Conservation (phyloP, 2,329 filamentous ascomycete genomes). For the Coniochaeta prunicola region DNA sequence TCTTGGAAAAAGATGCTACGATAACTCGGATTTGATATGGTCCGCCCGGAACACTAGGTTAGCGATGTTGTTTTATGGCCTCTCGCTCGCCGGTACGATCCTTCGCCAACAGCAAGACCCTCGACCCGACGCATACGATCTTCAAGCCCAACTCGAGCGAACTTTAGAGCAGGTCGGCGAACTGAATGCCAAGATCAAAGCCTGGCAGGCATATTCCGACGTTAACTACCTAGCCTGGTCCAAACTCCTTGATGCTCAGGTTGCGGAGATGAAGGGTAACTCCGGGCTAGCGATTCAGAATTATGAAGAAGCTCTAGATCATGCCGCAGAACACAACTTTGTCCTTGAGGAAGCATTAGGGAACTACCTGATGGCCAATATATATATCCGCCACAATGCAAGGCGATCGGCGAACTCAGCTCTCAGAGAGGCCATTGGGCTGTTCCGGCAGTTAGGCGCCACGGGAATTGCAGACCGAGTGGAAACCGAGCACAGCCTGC, state of each 20-base stretch:
- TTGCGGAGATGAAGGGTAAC: slow-evolving; percentile 53
- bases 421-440: slow-evolving; percentile 57
- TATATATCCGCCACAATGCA: slow-evolving; percentile 58
- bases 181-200: slow-evolving; percentile 53
- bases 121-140: slow-evolving; percentile 27
- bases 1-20: slow-evolving; percentile 42
- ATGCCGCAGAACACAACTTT: slow-evolving; percentile 60
- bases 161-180: slow-evolving; percentile 45
- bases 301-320: slow-evolving; percentile 67
- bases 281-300: slow-evolving; percentile 51
- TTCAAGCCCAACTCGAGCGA: slow-evolving; percentile 33
- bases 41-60: slow-evolving; percentile 51
- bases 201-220: slow-evolving; percentile 56
- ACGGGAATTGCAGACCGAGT: slow-evolving; percentile 62
- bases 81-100: slow-evolving; percentile 46
- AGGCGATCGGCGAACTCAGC: slow-evolving; percentile 62
- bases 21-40: slow-evolving; percentile 45
- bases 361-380: slow-evolving; percentile 67
- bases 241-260: slow-evolving; percentile 59
- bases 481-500: slow-evolving; percentile 58
- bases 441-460: slow-evolving; percentile 64
- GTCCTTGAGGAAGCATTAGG: slow-evolving; percentile 65
- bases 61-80: slow-evolving; percentile 52
- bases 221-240: slow-evolving; percentile 69
- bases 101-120: slow-evolving; percentile 43